Conservation (phyloP, 2,329 filamentous ascomycete species). For the Pseudogymnoascus sp. region DNA sequence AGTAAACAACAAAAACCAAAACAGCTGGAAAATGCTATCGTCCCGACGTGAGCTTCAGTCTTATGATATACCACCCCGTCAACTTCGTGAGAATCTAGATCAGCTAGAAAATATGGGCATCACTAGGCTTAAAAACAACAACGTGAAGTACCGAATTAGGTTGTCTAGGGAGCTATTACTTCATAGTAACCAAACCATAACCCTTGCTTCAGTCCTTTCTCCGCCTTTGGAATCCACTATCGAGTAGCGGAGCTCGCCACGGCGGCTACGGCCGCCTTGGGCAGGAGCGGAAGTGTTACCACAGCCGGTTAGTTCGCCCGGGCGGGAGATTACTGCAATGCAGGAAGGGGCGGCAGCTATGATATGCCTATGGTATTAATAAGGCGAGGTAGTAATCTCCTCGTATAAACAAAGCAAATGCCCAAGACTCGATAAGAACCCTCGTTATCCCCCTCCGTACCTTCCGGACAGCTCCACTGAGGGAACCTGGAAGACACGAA, state of each 20-base stretch:
- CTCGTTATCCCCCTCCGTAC: background rate
- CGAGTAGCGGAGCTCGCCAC: background rate
- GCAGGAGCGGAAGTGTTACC: background rate
- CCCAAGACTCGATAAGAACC: background rate
- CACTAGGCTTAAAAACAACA: background rate
- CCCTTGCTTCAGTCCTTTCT: background rate
- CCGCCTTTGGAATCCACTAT: background rate
- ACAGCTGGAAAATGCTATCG: background rate
- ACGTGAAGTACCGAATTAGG: background rate
- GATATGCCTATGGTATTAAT: background rate
- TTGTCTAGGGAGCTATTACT: background rate
- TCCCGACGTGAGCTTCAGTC: background rate
- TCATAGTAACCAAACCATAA: background rate
- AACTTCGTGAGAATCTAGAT: background rate
- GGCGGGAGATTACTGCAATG: background rate
- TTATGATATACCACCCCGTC: background rate
- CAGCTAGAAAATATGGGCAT: background rate
- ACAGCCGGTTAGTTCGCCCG: background rate
- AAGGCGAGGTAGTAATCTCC: background rate
- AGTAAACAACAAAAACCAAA: background rate
- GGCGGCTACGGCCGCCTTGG: background rate
- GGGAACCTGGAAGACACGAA: background rate
- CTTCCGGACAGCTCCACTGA: background rate
- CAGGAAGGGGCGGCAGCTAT: background rate
- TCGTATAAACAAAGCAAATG: background rate